phyloP scores from a whole-genome alignment of 495 filamentous ascomycete genomes.

The Neurospora pannonica region DNA sequence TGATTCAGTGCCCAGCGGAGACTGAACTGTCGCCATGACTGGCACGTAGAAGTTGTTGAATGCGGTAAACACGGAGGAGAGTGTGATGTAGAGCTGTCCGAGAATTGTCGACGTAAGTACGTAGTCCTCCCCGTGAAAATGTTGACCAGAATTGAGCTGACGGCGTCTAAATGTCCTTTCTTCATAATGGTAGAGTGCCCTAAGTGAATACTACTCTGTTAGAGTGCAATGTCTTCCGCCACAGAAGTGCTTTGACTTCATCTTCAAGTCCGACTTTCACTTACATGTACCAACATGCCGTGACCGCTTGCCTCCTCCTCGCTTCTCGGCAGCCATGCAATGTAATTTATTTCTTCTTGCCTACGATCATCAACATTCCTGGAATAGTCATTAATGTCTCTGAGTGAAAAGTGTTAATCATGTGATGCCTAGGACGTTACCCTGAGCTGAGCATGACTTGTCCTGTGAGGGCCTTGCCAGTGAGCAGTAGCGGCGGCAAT shows the following conservation, averaged over 20 bases:
- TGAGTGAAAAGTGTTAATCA: neutral
- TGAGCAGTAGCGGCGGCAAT: neutral
- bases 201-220: neutral
- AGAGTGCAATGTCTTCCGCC: neutral
- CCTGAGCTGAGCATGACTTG: neutral
- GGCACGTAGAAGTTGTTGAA: neutral
- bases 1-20: neutral
- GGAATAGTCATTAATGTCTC: neutral
- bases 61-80: too few species aligned
- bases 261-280: neutral
- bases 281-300: neutral
- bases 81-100: neutral
- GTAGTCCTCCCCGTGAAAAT: neutral
- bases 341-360: neutral
- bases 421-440: neutral
- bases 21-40: neutral
- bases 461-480: neutral
- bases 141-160: neutral
- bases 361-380: neutral
- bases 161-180: neutral
- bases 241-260: neutral
- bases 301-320: neutral
- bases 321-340: neutral
- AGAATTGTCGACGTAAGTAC: neutral
- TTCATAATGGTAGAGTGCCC: neutral